Conservation (phyloP, 208 protist genomes). For the Leishmania aethiopica region DNA sequence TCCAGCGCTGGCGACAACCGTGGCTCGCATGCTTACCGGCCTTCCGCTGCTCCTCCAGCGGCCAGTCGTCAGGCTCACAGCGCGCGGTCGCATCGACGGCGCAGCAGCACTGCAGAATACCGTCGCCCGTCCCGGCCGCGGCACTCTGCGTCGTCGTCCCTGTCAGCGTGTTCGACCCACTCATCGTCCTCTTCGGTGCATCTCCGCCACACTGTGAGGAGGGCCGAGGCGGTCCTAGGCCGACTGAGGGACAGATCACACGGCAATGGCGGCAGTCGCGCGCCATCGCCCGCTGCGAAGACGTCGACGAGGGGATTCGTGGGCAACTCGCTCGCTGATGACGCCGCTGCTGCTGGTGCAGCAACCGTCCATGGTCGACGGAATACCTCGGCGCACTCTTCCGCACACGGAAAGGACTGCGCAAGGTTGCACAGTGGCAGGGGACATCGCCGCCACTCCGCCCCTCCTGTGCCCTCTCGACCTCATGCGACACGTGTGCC, state of each 20-base stretch:
- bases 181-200: slow-evolving; percentile 10
- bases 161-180: background rate
- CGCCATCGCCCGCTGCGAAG: background rate
- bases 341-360: background rate
- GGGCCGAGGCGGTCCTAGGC: slow-evolving; percentile 14
- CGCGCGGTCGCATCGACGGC: background rate
- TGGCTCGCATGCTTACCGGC: background rate
- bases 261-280: background rate
- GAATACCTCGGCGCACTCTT: background rate
- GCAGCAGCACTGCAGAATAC: background rate
- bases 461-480: background rate
- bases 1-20: background rate
- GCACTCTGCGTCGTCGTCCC: background rate
- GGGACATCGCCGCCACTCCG: background rate
- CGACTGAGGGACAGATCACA: slow-evolving; percentile 1
- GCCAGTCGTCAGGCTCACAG: background rate
- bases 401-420: background rate
- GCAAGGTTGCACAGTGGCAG: background rate
- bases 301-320: background rate
- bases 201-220: slow-evolving; percentile 12
- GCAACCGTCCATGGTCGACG: background rate
- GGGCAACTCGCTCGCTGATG: background rate
- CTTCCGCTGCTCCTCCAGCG: background rate
- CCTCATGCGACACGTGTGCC: background rate
- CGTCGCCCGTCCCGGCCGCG: background rate